Evolutionary conservation across 169 alveolate species (phyloP), one percentile per base, ranked within the genome.

Genomic region (Cryptosporidium viatorum): DNA sequence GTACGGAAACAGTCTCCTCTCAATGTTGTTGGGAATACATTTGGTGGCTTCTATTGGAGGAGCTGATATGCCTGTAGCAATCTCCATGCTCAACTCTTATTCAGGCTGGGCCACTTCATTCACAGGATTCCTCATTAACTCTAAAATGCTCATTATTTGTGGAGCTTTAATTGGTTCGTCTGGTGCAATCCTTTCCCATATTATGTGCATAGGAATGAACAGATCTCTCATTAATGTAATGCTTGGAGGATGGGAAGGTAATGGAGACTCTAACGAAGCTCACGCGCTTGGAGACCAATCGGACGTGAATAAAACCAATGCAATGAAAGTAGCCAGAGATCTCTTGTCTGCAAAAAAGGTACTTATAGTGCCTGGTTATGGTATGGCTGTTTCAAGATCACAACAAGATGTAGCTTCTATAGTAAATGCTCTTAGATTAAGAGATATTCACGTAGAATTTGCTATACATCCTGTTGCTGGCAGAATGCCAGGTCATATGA

Each of bases 381-480:
- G 99, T 48, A 92, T 97, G 94, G 99, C 99, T 29, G 97, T 93
- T 50, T 95, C 98, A 52, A 93, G 95, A 70, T 94, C 96, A 35
- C 97, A 96, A 92, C 84, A 91, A 62, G 95, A 94, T 35, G 93
- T 96, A 39, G 95, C 96, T 59, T 96, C 94, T 51, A 71, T 96
- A 29, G 93, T 92, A 35, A 85, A 91, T 55, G 86, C 93, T 37
- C 87, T 96, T 75, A 86, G 92, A 70, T 91, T 93, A 48, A 89
- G 95, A 31, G 96, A 96, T 70, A 91, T 94, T 31, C 92, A 92
- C 37, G 98, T 97, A 45, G 95, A 96, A 86, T 97, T 97, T 91
- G 98, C 97, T 69, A 97, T 97, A 71, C 99, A 97, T 86, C 99
- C 99, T 41, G 99, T 97, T 73, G 99, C 99, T 26, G 99, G 99